These are phyloP conservation scores for Mycena latifolia DNA, from an alignment of 768 basidiomycete genomes.

Conservation along the genomic window DNA sequence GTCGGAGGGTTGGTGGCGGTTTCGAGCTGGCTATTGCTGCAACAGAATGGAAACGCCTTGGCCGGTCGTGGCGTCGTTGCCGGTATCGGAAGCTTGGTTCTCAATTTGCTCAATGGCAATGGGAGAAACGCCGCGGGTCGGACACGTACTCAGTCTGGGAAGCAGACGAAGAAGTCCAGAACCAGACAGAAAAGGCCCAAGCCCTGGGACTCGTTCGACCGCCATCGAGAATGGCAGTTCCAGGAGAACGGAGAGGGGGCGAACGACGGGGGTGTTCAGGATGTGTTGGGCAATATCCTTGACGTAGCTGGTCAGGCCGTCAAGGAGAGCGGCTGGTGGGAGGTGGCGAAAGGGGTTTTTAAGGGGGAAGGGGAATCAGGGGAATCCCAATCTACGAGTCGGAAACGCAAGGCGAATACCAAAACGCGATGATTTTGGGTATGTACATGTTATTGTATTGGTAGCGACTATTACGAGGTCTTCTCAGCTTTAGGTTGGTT, in stretches of 20 bases:
- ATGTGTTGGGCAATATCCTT: conserved; percentile 61
- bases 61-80: conserved; percentile 53
- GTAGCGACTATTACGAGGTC: conserved; percentile 30
- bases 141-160: conserved; percentile 39
- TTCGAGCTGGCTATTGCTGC: conserved; percentile 65
- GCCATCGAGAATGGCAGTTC: conserved; percentile 72
- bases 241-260: conserved; percentile 41
- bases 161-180: conserved; percentile 33
- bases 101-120: conserved; percentile 57
- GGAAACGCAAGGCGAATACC: conserved; percentile 33
- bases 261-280: conserved; percentile 52
- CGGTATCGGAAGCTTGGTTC: conserved; percentile 53
- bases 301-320: conserved; percentile 41
- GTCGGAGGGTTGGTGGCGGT: conserved; percentile 66
- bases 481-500: conserved; percentile 39
- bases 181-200: conserved; percentile 50
- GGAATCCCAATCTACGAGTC: conserved; percentile 22
- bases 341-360: conserved; percentile 40
- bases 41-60: conserved; percentile 48
- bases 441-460: conserved; percentile 18
- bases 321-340: conserved; percentile 50
- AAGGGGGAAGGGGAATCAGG: conserved; percentile 8
- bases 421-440: conserved; percentile 27
- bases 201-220: conserved; percentile 77
- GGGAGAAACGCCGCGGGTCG: conserved; percentile 45